Evolutionary conservation across 495 filamentous ascomycete species (phyloP).

Genomic region (Staphylotrichum longicolle): DNA sequence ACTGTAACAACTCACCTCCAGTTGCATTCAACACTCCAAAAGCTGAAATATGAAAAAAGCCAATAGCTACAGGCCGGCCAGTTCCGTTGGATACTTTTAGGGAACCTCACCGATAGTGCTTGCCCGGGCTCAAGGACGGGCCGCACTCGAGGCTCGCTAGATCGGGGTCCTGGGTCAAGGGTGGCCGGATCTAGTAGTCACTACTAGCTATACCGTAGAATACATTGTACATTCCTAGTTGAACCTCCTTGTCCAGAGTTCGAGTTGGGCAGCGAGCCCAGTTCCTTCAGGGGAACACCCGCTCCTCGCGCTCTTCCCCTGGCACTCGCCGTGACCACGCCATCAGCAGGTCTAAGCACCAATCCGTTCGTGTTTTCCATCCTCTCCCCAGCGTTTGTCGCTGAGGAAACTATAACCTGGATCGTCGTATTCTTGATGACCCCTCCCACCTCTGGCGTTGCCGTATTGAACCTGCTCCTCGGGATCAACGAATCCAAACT

Average conservation of each 20-base stretch:
- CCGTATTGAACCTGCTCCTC: background rate
- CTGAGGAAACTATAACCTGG: conserved; percentile 25
- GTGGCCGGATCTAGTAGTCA: too few relatives aligned
- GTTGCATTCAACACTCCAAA: too few relatives aligned
- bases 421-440: conserved; percentile 36
- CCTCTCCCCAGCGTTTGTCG: background rate
- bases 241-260: background rate
- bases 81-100: too few relatives aligned
- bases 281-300: conserved; percentile 51
- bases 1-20: too few relatives aligned
- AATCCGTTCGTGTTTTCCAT: background rate
- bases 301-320: conserved; percentile 44
- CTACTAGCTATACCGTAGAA: too few relatives aligned
- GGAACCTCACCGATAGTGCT: too few relatives aligned
- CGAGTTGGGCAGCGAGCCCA: conserved; percentile 46
- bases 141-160: too few relatives aligned
- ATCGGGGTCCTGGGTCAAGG: too few relatives aligned
- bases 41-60: too few relatives aligned
- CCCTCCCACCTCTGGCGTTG: background rate
- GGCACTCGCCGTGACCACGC: conserved; percentile 28
- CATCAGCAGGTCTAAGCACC: conserved; percentile 4
- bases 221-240: background rate
- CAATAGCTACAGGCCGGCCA: too few relatives aligned
- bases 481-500: conserved; percentile 33
- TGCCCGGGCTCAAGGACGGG: too few relatives aligned